These are phyloP conservation scores for Penicillium psychrosexuale DNA, from an alignment of 2,329 filamentous ascomycete genomes.

Conservation along the genomic window DNA sequence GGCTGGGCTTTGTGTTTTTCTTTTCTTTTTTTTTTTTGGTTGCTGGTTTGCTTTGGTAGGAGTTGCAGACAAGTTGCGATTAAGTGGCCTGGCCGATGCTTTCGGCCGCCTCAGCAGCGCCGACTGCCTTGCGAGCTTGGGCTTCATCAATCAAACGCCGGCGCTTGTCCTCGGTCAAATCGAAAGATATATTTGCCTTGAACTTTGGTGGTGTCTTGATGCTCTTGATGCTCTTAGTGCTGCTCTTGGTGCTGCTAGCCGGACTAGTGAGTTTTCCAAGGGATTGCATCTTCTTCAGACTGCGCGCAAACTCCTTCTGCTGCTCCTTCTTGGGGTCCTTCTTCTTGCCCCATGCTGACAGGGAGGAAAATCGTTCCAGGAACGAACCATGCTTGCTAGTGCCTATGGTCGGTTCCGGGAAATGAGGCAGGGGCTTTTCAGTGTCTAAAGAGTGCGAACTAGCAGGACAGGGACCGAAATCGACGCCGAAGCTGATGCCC, in stretches of 20 bases:
- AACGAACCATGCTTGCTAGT: slow-evolving; percentile 44
- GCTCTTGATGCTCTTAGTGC: slow-evolving; percentile 2
- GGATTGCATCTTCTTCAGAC: slow-evolving; percentile 49
- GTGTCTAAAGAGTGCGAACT: slow-evolving; percentile 15
- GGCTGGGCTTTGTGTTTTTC: not conserved
- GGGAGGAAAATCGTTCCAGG: slow-evolving; percentile 55
- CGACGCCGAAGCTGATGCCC: slow-evolving; percentile 56
- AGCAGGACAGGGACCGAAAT: slow-evolving; percentile 46
- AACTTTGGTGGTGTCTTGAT: slow-evolving; percentile 34
- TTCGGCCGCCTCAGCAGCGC: slow-evolving; percentile 5
- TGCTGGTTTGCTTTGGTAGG: not conserved
- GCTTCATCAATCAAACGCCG: slow-evolving; percentile 50
- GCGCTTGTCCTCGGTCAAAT: slow-evolving; percentile 50
- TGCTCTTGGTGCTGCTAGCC: slow-evolving; percentile 35
- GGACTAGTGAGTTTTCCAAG: slow-evolving; percentile 35
- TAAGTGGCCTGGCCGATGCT: slow-evolving; percentile 3
- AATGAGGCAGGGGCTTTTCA: slow-evolving; percentile 45
- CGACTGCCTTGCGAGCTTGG: slow-evolving; percentile 36
- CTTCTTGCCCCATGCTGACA: slow-evolving; percentile 15
- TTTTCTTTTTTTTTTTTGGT: not conserved
- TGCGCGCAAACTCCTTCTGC: slow-evolving; percentile 9
- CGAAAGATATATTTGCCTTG: slow-evolving; percentile 34
- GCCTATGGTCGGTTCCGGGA: slow-evolving; percentile 26
- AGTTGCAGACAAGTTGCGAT: not conserved
- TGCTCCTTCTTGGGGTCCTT: slow-evolving; percentile 15